Conservation (phyloP, 805 yeast species). For the Myxozyma kluyveri region DNA sequence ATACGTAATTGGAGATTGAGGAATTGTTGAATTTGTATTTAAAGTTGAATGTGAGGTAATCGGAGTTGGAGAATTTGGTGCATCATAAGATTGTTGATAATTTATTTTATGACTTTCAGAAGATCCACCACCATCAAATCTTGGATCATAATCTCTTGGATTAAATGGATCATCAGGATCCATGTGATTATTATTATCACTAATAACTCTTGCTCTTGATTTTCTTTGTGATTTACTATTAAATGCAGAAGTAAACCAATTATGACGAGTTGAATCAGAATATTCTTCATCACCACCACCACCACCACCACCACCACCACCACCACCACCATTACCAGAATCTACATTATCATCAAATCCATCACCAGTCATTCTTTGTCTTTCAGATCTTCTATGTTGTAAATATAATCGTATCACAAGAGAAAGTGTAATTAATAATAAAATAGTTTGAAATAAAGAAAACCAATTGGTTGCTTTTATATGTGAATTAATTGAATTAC, state of each 20-base stretch:
- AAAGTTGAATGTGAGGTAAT: too few relatives aligned
- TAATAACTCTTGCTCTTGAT: background rate
- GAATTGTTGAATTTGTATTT: too few relatives aligned
- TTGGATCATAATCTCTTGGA: conserved; percentile 16
- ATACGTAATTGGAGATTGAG: too few relatives aligned
- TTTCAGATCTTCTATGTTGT: background rate
- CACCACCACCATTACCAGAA: background rate
- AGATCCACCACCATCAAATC: conserved; percentile 22
- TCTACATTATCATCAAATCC: background rate
- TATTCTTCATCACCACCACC: background rate
- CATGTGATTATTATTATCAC: background rate
- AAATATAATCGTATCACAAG: conserved; percentile 7
- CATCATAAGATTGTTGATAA: too few relatives aligned
- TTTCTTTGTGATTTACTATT: background rate
- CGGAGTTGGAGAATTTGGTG: too few relatives aligned
- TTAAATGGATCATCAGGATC: conserved; percentile 13
- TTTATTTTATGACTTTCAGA: too few relatives aligned
- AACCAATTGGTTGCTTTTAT: conserved; percentile 16
- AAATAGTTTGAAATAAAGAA: conserved; percentile 3
- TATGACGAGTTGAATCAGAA: too few relatives aligned
- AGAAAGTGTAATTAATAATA: conserved; percentile 6
- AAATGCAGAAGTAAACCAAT: background rate
- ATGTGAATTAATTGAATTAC: conserved; percentile 14
- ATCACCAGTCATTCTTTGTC: background rate
- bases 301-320: background rate